Base-by-base conservation (phyloP, 2,329 filamentous ascomycete species). In the Claviceps citrina region DNA sequence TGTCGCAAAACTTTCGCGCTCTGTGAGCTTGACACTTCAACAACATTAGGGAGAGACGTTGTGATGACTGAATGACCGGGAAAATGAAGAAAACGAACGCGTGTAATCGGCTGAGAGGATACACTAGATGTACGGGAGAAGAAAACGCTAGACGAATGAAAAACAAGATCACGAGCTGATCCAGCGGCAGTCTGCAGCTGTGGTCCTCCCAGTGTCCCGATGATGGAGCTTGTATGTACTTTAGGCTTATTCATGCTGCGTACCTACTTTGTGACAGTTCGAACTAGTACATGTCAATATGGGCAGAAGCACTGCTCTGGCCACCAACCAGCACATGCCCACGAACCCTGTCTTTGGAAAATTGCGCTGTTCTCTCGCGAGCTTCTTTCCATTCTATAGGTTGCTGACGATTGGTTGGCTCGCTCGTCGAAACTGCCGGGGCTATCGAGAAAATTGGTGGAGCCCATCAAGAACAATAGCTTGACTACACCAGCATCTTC, bases 1-100 rank as follows among this genome's bases (percentile, higher is more conserved):
- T 77, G 54, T 82, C 76, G 45, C 81, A 86, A 59, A 84, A 78
- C 52, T 84, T 83, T 51, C 68, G 81, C 41, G 61, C 69, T 22
- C 51, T 73, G 43, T 74, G 51, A 54, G 43, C 30, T 5, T 20
- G 19, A 18, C 25, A 5, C 30, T 28, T 5, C 30, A 31, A 5
- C 16, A 31, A 15, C 10, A 12, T 27, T 2, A 24, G 3, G 16
- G 18, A 8, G 9, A 16, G 13, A 12, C 31, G 22, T 26, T 20
- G n/a, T n/a, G n/a, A 35, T 30, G 42, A 38, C n/a, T 26, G 32
- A 33, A 43, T 41, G 39, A 37, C 38, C 33, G 32, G 30, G 31
- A 22, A 24, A 36, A 20, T n/a, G 18, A 24, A 28, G 13, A 13
- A 10, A 10, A 18, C 7, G 18, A 28, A 37, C n/a, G n/a, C 24